phyloP scores from a whole-genome alignment of 2,329 filamentous ascomycete genomes.

The Alternaria tenuissima region DNA sequence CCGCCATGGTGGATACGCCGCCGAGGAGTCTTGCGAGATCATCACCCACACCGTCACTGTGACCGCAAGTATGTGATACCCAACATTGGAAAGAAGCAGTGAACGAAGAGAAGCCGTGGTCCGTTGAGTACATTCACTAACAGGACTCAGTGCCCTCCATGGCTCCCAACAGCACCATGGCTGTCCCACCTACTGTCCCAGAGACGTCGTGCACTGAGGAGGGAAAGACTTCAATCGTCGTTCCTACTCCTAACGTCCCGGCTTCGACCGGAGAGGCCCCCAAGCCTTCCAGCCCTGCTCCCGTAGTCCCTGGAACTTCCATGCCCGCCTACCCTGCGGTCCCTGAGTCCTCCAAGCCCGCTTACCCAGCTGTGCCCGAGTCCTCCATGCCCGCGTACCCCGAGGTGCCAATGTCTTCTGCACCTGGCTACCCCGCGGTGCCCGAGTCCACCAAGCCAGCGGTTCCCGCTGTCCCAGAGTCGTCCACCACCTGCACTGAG shows the following conservation, averaged over 20 bases:
- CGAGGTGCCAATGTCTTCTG: conserved; percentile 18
- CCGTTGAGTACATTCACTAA: conserved; percentile 17
- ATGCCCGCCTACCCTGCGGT: conserved; percentile 28
- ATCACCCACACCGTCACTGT: conserved; percentile 64
- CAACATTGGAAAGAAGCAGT: not conserved
- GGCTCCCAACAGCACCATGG: conserved; percentile 38
- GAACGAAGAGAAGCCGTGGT: not conserved
- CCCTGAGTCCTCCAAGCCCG: conserved; percentile 31
- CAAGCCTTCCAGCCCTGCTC: conserved; percentile 15
- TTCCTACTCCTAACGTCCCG: conserved; percentile 48
- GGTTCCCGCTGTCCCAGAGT: conserved; percentile 10
- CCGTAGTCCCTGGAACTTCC: conserved; percentile 16
- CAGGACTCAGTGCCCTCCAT: conserved; percentile 31
- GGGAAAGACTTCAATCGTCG: conserved; percentile 62
- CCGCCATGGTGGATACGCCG: conserved; percentile 55
- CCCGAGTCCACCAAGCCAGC: conserved; percentile 14
- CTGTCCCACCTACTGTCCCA: conserved; percentile 53
- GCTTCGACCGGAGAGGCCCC: conserved; percentile 22
- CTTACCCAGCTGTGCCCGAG: conserved; percentile 22
- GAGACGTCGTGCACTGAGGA: conserved; percentile 74
- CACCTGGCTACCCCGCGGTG: not conserved
- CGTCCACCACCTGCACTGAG: conserved; percentile 74
- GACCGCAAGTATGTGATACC: conserved; percentile 56
- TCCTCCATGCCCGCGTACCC: conserved; percentile 33
- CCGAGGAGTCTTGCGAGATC: conserved; percentile 75